Evolutionary conservation across 1,284 basidiomycete genomes (phyloP).

Genomic region (Cutaneotrichosporon cavernicola): DNA sequence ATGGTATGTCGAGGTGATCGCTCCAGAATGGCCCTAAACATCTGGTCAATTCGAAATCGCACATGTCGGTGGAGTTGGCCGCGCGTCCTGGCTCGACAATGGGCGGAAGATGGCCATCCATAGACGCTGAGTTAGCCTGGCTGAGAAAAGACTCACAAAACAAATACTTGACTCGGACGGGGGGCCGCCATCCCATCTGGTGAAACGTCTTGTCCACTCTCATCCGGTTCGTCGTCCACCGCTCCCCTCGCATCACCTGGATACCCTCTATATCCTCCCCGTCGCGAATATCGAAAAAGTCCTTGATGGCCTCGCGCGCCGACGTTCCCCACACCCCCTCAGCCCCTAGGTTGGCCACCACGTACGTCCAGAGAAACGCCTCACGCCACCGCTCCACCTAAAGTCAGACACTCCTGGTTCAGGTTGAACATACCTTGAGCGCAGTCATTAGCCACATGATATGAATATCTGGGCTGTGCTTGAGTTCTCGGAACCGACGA

Average conservation of each 20-base stretch:
- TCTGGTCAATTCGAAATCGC: constrained; percentile 44
- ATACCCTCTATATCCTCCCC: constrained; percentile 4
- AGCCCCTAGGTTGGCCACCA: constrained; percentile 37
- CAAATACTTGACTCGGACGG: constrained; percentile 30
- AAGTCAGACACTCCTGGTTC: not conserved
- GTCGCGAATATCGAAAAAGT: constrained; percentile 24
- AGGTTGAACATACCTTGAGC: constrained; percentile 12
- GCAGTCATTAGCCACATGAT: constrained; percentile 48
- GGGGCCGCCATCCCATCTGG: constrained; percentile 32
- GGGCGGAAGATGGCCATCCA: constrained; percentile 48
- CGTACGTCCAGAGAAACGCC: constrained; percentile 43
- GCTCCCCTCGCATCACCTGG: constrained; percentile 15
- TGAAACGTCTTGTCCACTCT: constrained; percentile 26
- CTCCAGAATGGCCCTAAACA: constrained; percentile 52
- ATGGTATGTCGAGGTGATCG: constrained; percentile 27
- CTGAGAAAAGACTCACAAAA: constrained; percentile 33
- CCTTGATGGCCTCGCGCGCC: constrained; percentile 30
- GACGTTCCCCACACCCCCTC: constrained; percentile 35
- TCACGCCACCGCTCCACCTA: constrained; percentile 47
- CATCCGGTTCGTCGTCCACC: constrained; percentile 29
- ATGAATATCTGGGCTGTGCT: constrained; percentile 41
- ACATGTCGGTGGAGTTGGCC: constrained; percentile 27
- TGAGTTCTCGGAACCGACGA: constrained; percentile 45
- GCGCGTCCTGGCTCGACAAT: constrained; percentile 28
- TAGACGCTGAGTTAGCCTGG: constrained; percentile 29